These are phyloP conservation scores for Breviolum minutum DNA, from an alignment of 73 alveolate genomes.

Conservation along the genomic window DNA sequence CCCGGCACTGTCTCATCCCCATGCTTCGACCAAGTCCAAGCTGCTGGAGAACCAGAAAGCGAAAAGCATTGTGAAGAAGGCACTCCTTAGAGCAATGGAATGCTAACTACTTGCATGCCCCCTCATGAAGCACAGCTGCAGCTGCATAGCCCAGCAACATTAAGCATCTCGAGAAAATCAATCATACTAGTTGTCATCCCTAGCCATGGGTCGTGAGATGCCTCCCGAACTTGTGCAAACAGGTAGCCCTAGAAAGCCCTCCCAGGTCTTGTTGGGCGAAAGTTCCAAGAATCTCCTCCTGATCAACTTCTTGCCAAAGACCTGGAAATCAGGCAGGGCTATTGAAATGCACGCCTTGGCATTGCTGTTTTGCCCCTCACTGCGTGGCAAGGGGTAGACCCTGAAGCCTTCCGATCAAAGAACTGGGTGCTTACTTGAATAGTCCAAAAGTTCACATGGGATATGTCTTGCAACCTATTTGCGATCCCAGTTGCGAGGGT, in stretches of 20 bases:
- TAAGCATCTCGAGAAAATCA: not conserved
- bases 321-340: not conserved
- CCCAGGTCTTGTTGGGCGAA: conserved; percentile 82
- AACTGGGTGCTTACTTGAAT: too few species aligned
- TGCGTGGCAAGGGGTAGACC: too few species aligned
- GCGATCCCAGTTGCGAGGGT: too few species aligned
- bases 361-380: too few species aligned
- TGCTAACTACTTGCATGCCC: too few species aligned
- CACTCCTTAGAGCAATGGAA: conserved; percentile 24
- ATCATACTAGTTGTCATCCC: not conserved
- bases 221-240: not conserved
- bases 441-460: too few species aligned
- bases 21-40: not conserved
- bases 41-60: conserved; percentile 84
- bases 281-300: conserved; percentile 77
- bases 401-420: too few species aligned
- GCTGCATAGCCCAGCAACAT: too few species aligned
- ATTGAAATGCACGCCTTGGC: too few species aligned
- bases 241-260: conserved; percentile 65
- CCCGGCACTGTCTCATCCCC: too few species aligned
- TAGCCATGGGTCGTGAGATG: not conserved
- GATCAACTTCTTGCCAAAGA: conserved; percentile 67
- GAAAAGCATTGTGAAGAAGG: conserved; percentile 71
- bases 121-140: too few species aligned
- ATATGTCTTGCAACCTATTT: too few species aligned